Conservation (phyloP, 2,329 filamentous ascomycete genomes). For the Trichoderma brevicompactum region DNA sequence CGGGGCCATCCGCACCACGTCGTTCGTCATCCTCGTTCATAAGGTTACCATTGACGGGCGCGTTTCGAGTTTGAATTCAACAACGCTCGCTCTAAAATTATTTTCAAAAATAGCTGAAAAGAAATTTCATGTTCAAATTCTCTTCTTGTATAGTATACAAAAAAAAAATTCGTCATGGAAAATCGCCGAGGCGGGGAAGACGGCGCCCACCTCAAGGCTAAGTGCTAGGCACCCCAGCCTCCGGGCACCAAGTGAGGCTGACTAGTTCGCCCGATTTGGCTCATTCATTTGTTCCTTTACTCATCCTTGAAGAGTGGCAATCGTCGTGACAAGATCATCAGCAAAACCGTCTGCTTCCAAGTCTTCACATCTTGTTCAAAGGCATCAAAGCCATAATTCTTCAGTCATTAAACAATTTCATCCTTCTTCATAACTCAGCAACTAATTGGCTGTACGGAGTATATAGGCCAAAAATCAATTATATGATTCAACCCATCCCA, state of each 20-base stretch:
- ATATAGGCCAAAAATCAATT: neutral
- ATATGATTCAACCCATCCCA: neutral
- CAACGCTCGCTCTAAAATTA: neutral
- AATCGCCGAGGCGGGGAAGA: conserved; percentile 14
- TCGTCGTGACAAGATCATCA: too few species aligned
- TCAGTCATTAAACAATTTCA: neutral
- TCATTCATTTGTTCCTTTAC: too few species aligned
- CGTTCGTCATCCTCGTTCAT: neutral
- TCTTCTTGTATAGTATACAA: neutral
- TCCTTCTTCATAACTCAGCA: neutral
- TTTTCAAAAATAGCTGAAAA: too few species aligned
- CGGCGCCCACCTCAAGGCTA: neutral
- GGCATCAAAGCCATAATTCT: too few species aligned
- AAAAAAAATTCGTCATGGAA: neutral
- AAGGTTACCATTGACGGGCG: neutral
- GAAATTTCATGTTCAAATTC: too few species aligned
- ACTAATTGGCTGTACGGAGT: neutral
- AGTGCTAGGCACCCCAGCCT: neutral
- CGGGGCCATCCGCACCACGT: neutral
- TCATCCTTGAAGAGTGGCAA: too few species aligned
- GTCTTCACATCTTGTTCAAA: too few species aligned
- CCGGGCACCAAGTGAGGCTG: conserved; percentile 12
- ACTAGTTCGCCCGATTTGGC: neutral
- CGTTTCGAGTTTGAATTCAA: neutral
- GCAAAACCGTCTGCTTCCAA: neutral